These are phyloP conservation scores for Tuber magnatum DNA, from an alignment of 495 filamentous ascomycete genomes.

Conservation along the genomic window DNA sequence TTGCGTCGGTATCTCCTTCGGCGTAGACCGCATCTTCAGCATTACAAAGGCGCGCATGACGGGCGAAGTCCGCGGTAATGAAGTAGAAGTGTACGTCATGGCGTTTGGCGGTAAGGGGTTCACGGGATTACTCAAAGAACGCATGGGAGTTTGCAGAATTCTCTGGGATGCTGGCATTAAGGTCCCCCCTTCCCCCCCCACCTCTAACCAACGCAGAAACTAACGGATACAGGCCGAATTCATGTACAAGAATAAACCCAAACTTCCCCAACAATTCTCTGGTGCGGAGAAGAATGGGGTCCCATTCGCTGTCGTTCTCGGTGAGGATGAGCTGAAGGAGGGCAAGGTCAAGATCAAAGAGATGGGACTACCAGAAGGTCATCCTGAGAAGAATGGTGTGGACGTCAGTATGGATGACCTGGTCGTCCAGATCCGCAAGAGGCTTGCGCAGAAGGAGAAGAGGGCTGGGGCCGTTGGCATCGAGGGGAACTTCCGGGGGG, in stretches of 20 bases:
- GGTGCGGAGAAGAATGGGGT: constrained; percentile 63
- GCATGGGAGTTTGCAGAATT: constrained; percentile 63
- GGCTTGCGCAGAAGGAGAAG: constrained; percentile 39
- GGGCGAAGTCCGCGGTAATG: constrained; percentile 54
- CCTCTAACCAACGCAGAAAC: neutral
- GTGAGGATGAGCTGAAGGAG: constrained; percentile 67
- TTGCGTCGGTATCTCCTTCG: constrained; percentile 90
- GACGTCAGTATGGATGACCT: constrained; percentile 57
- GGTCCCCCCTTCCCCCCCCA: constrained; percentile 43
- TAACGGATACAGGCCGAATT: constrained; percentile 58
- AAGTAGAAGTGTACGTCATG: constrained; percentile 87
- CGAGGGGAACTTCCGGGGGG: constrained; percentile 17
- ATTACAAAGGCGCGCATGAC: constrained; percentile 66
- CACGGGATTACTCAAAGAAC: constrained; percentile 69
- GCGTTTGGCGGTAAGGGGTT: constrained; percentile 85
- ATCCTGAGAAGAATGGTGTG: constrained; percentile 80
- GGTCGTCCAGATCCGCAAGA: constrained; percentile 54
- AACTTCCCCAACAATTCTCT: constrained; percentile 70
- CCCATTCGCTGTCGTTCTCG: constrained; percentile 69
- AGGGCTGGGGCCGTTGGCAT: constrained; percentile 5
- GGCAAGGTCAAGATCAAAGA: constrained; percentile 80
- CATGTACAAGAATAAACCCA: constrained; percentile 71
- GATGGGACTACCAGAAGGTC: constrained; percentile 67
- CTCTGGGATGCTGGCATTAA: constrained; percentile 78
- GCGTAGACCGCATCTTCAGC: constrained; percentile 89